These are phyloP conservation scores for Eugenia klotzschiana DNA, from an alignment of 441 rosid species.

Conservation along the genomic window DNA sequence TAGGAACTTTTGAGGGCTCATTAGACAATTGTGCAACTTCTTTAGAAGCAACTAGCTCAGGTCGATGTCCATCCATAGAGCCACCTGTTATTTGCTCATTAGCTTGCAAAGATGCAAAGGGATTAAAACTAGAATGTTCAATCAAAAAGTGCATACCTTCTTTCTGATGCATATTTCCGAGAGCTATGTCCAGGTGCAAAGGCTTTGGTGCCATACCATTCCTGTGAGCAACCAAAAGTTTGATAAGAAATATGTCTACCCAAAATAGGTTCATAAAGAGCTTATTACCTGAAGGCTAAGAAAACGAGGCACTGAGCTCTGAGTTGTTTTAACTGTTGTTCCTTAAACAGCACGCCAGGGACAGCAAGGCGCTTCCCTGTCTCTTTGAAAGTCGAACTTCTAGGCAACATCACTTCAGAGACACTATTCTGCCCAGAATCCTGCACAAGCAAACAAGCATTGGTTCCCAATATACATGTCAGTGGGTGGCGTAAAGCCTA, in stretches of 20 bases:
- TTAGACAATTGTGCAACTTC: conserved; percentile 37
- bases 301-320: conserved; percentile 95
- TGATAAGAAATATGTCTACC: neutral
- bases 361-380: conserved; percentile 46
- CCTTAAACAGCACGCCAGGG: conserved; percentile 66
- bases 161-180: conserved; percentile 55
- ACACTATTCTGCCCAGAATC: conserved; percentile 34
- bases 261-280: neutral
- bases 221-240: conserved; percentile 22
- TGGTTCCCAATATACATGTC: neutral
- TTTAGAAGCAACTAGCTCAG: conserved; percentile 39
- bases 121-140: neutral
- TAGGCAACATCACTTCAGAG: conserved; percentile 33
- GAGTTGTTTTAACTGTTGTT: conserved; percentile 85
- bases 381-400: conserved; percentile 42
- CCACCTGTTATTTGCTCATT: conserved; percentile 23
- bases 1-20: conserved; percentile 35
- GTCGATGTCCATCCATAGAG: conserved; percentile 39
- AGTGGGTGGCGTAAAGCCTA: neutral
- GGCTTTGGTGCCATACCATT: conserved; percentile 72
- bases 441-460: conserved; percentile 15
- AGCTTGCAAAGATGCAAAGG: neutral
- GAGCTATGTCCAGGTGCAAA: conserved; percentile 79
- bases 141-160: conserved; percentile 39
- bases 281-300: conserved; percentile 67